Evolutionary conservation across 176 grass and related monocot species (phyloP), one percentile per base, ranked within the genome.

Genomic region (Avena atlantica): DNA sequence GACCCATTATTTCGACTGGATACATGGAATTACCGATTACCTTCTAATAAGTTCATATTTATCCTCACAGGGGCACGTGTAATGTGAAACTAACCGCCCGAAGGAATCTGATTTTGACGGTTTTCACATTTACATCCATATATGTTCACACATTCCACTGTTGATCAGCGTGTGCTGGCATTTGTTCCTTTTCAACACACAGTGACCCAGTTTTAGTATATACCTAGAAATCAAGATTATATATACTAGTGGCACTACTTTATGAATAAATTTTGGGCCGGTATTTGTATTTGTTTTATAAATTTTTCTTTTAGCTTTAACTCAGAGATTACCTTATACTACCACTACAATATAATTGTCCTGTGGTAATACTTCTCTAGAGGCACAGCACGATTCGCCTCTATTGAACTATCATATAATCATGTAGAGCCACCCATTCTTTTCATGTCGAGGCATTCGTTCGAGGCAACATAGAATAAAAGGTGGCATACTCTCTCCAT

Each of bases 111-210:
- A 49, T 48, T 31, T 10, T 45, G 3, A 48, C 23, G 17, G 50
- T 50, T 71, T 80, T 71, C 66, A 71, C 31, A 71, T 57, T 40
- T 57, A 55, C 68, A 74, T 60, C 68, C 67, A 59, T 73, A 29
- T 44, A 65, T 52, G 62, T 68, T 34, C 79, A 21, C 62, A 68
- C 52, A 48, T 65, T 68, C 11, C 29, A 52, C 10, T 68, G 36
- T 52, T n/a, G 45, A 68, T 14, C 17, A 14, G 17, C 4, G 19
- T 52, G 61, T 36, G 62, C 62, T 68, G 25, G 10, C 79, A 52
- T 51, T 24, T 9, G 24, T 49, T 68, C 47, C 10, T 66, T 66
- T n/a, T 68, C 7, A n/a, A 0, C 19, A 36, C 40, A 8, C 6
- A 42, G 40, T 42, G 40, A 6, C 12, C 14, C 25, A 13, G 1